These are phyloP conservation scores for Rhodomyrtus psidioides DNA, from an alignment of 441 rosid species.

Conservation along the genomic window DNA sequence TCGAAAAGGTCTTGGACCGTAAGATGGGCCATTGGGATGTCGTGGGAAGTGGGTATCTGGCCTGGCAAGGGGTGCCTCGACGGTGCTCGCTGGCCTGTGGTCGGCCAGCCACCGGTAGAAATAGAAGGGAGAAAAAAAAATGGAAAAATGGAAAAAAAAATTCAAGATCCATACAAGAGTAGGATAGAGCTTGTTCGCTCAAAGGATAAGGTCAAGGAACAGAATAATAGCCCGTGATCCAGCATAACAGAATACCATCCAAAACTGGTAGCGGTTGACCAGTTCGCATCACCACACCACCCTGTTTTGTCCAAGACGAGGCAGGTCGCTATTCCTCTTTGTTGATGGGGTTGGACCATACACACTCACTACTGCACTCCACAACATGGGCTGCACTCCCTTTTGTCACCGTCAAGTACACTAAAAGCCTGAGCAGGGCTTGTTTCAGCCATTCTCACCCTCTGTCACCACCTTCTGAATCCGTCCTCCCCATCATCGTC, in stretches of 20 bases:
- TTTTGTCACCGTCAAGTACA: neutral
- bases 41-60: no score
- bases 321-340: neutral
- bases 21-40: no score
- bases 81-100: no score
- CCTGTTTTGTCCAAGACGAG: neutral
- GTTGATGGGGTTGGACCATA: neutral
- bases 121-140: no score
- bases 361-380: neutral
- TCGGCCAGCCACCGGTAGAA: no score
- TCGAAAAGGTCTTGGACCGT: no score
- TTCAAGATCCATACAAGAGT: neutral
- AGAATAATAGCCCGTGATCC: neutral
- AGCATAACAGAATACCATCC: neutral
- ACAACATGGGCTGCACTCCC: neutral
- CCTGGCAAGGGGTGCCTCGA: no score
- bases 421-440: neutral
- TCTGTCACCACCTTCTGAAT: neutral
- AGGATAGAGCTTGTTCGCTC: neutral
- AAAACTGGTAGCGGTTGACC: neutral
- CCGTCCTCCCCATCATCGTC: neutral
- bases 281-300: neutral
- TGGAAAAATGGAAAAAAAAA: neutral
- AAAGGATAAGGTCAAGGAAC: neutral
- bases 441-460: neutral